phyloP scores from a whole-genome alignment of 441 rosid species.

The Euphorbia corollata region DNA sequence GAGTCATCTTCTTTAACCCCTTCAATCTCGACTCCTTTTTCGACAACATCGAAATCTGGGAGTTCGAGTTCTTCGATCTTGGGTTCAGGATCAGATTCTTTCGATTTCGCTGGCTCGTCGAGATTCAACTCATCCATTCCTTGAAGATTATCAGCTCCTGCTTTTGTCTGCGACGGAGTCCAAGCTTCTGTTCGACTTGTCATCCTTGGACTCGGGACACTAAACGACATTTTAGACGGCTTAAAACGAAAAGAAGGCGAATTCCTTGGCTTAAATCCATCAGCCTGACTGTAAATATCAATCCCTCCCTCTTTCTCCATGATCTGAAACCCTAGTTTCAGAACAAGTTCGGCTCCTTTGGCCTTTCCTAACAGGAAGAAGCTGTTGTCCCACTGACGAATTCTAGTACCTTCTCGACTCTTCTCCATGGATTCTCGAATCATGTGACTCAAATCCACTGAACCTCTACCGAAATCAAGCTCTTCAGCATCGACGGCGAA shows the following conservation, averaged over 20 bases:
- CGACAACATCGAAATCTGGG: slow-evolving; percentile 76
- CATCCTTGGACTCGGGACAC: slow-evolving; percentile 79
- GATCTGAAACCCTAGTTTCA: slow-evolving; percentile 76
- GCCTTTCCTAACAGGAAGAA: slow-evolving; percentile 84
- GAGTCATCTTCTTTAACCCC: slow-evolving; percentile 42
- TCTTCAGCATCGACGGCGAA: slow-evolving; percentile 77
- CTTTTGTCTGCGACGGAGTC: slow-evolving; percentile 43
- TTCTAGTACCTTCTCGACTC: slow-evolving; percentile 58
- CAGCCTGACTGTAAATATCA: slow-evolving; percentile 60
- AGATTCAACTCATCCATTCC: slow-evolving; percentile 78
- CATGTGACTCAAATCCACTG: slow-evolving; percentile 58
- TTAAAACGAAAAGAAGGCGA: slow-evolving; percentile 55
- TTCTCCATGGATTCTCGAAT: slow-evolving; percentile 77
- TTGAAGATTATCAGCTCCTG: slow-evolving; percentile 42
- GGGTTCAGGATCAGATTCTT: slow-evolving; percentile 38
- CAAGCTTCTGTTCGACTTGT: slow-evolving; percentile 52
- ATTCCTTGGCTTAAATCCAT: slow-evolving; percentile 39
- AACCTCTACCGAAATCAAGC: slow-evolving; percentile 64
- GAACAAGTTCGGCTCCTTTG: slow-evolving; percentile 72
- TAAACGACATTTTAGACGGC: slow-evolving; percentile 76
- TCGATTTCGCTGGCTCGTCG: slow-evolving; percentile 54
- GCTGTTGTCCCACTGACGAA: slow-evolving; percentile 82
- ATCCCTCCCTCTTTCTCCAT: slow-evolving; percentile 93
- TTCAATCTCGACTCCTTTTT: slow-evolving; percentile 80
- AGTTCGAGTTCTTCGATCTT: slow-evolving; percentile 57